These are phyloP conservation scores for Delphinella strobiligena DNA, from an alignment of 2,329 filamentous ascomycete species.

Conservation along the genomic window DNA sequence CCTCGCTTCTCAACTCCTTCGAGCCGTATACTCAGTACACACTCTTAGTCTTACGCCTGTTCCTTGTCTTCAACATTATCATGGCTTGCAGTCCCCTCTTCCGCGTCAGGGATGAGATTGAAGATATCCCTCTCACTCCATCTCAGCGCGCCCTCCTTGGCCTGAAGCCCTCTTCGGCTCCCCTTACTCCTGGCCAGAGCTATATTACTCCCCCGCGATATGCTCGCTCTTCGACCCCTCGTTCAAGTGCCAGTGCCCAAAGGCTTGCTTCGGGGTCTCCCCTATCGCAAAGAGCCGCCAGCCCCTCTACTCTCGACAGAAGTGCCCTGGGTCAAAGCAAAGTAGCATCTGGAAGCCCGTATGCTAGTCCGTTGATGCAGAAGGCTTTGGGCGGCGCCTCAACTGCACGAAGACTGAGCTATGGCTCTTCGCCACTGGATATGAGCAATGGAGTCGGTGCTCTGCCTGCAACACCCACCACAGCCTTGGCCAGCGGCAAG, in stretches of 20 bases:
- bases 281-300: constrained; percentile 21
- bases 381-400: constrained; percentile 46
- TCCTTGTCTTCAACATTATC: constrained; percentile 51
- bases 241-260: constrained; percentile 25
- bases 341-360: constrained; percentile 10
- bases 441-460: constrained; percentile 18
- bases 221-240: constrained; percentile 59
- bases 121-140: constrained; percentile 85
- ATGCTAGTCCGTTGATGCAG: constrained; percentile 48
- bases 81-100: constrained; percentile 61
- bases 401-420: constrained; percentile 48
- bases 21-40: constrained; percentile 28
- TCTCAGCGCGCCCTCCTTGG: constrained; percentile 76
- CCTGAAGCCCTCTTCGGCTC: constrained; percentile 53
- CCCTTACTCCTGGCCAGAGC: constrained; percentile 53
- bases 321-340: constrained; percentile 6
- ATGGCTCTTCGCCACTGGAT: constrained; percentile 30
- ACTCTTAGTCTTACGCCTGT: constrained; percentile 39
- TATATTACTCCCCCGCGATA: constrained; percentile 85
- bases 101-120: constrained; percentile 60
- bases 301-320: constrained; percentile 10
- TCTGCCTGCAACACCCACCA: constrained; percentile 56
- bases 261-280: constrained; percentile 19
- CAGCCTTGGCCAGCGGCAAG: constrained; percentile 47
- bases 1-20: constrained; percentile 10